Evolutionary conservation across 2,329 filamentous ascomycete genomes (phyloP).

Genomic region (Catunica adiposa): DNA sequence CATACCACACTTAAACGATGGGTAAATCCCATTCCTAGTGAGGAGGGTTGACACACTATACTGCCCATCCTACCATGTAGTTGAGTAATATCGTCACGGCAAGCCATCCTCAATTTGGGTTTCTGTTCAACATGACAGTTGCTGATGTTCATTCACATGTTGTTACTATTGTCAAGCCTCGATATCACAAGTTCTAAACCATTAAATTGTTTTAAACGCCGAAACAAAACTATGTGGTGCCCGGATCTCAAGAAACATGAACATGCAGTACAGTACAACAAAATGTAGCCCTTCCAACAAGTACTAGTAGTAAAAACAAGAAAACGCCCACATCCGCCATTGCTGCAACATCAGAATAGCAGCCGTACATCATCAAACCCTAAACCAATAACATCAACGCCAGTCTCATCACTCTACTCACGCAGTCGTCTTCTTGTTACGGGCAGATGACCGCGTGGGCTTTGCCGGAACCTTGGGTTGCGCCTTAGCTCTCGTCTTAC

Average conservation of each 20-base stretch:
- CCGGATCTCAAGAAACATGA: slow-evolving; percentile 13
- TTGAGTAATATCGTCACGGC: no score
- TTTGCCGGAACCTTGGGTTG: slow-evolving; percentile 21
- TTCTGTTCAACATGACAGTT: no score
- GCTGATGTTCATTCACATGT: no score
- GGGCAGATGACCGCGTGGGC: slow-evolving; percentile 13
- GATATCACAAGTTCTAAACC: neutral
- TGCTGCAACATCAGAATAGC: slow-evolving; percentile 5
- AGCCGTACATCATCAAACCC: slow-evolving; percentile 1
- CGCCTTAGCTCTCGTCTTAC: slow-evolving; percentile 20
- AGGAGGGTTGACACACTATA: no score
- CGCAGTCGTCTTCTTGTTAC: slow-evolving; percentile 13
- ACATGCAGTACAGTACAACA: slow-evolving; percentile 11
- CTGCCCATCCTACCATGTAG: no score
- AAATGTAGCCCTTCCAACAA: slow-evolving; percentile 13
- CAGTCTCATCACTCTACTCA: neutral
- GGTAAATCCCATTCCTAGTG: no score
- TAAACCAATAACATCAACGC: neutral
- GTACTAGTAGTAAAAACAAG: slow-evolving; percentile 6
- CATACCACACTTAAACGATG: no score
- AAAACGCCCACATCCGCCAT: slow-evolving; percentile 10
- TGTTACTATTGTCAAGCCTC: neutral
- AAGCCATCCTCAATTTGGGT: no score
- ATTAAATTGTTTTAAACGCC: slow-evolving; percentile 14
- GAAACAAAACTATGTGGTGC: slow-evolving; percentile 12